Conservation (phyloP, 108 stramenopile genomes). For the Fragilariopsis cylindrus region DNA sequence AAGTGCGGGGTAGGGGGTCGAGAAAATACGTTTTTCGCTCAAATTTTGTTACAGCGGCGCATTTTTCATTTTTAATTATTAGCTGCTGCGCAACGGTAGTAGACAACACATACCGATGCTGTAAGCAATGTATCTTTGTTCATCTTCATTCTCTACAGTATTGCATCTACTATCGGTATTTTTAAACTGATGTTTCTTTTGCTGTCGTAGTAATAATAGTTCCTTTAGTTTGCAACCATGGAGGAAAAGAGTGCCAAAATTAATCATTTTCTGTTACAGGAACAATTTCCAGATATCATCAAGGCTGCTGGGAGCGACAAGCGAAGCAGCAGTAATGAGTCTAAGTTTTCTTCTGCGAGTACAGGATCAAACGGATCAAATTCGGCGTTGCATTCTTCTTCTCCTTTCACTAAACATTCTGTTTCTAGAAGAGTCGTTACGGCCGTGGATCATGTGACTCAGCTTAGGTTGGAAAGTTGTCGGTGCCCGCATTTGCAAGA, state of each 20-base stretch:
- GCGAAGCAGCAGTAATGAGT: background rate
- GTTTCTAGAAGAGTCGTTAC: background rate
- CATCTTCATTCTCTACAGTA: too few species aligned
- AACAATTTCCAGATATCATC: conserved; percentile 31
- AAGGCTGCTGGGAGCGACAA: conserved; percentile 4
- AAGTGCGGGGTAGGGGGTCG: too few species aligned
- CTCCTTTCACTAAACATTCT: background rate
- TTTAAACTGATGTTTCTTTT: too few species aligned
- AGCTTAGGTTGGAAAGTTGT: conserved; percentile 32
- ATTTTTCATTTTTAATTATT: too few species aligned
- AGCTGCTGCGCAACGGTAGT: too few species aligned
- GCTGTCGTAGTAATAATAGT: too few species aligned
- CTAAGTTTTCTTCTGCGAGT: background rate
- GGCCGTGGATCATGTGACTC: conserved; percentile 35
- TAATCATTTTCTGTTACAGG: conserved; percentile 31
- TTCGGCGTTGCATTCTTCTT: background rate
- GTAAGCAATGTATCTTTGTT: too few species aligned
- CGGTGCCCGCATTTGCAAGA: conserved; percentile 38
- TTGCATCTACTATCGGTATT: too few species aligned
- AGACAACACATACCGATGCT: too few species aligned
- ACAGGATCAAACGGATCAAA: too few species aligned
- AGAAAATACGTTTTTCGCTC: too few species aligned
- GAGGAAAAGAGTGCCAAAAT: conserved; percentile 17
- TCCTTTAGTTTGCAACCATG: conserved; percentile 4
- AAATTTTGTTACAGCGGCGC: too few species aligned